Conservation (phyloP, 2,329 filamentous ascomycete genomes). For the Pseudopyrenochaeta lycopersici region DNA sequence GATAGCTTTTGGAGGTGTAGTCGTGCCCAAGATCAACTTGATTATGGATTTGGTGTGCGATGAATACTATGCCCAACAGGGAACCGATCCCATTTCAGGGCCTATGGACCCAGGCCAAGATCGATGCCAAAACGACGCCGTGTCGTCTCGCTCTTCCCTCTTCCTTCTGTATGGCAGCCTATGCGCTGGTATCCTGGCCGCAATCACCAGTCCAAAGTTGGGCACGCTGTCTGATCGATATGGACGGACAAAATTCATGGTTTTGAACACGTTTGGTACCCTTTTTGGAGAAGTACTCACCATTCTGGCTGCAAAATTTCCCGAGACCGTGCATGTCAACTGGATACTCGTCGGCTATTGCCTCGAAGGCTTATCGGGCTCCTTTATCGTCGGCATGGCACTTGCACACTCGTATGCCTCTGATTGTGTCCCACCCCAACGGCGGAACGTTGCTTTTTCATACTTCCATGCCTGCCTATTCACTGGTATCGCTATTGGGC, state of each 20-base stretch:
- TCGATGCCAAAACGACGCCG: constrained; percentile 81
- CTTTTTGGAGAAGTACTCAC: constrained; percentile 78
- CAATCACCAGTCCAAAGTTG: constrained; percentile 81
- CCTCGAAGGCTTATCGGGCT: constrained; percentile 85
- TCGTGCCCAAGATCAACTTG: constrained; percentile 88
- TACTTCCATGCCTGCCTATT: constrained; percentile 92
- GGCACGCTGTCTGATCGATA: constrained; percentile 87
- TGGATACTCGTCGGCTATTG: constrained; percentile 80
- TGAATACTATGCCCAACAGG: constrained; percentile 75
- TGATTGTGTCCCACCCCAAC: constrained; percentile 84
- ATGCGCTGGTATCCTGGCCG: constrained; percentile 78
- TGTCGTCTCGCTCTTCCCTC: constrained; percentile 78
- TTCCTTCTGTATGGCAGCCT: constrained; percentile 82
- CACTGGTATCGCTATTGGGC: constrained; percentile 85
- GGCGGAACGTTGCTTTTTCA: constrained; percentile 83
- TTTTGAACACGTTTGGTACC: constrained; percentile 77
- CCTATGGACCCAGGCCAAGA: constrained; percentile 52
- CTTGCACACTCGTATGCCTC: constrained; percentile 86
- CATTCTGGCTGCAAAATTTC: constrained; percentile 78
- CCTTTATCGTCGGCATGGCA: constrained; percentile 84
- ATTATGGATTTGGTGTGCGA: constrained; percentile 85
- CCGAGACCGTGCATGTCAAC: constrained; percentile 76
- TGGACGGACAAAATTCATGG: constrained; percentile 79
- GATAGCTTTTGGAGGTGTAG: constrained; percentile 82
- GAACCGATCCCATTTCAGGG: constrained; percentile 47